phyloP scores from a whole-genome alignment of 2,329 filamentous ascomycete genomes.

The Parastagonospora avenae region DNA sequence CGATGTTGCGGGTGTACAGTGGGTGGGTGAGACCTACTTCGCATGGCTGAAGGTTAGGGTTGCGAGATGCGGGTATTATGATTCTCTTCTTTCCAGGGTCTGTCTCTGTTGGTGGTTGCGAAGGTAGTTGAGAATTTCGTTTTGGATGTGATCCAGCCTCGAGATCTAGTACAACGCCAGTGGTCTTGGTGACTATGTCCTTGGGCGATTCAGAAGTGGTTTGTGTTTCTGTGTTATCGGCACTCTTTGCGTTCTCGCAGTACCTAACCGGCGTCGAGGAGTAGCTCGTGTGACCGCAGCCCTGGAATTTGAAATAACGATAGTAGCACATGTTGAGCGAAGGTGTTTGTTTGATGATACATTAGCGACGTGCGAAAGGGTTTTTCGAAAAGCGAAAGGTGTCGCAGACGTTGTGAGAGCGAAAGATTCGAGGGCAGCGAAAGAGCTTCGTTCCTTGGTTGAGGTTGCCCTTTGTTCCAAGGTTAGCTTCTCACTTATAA shows the following conservation, averaged over 20 bases:
- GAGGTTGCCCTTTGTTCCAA: background rate
- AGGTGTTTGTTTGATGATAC: background rate
- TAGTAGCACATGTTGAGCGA: constrained; percentile 50
- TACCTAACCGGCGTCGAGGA: constrained; percentile 39
- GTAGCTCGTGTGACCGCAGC: constrained; percentile 50
- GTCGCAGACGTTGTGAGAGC: background rate
- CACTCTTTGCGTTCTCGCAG: constrained; percentile 28
- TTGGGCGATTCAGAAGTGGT: background rate
- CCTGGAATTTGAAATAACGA: constrained; percentile 48
- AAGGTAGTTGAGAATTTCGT: background rate
- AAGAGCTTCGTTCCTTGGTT: background rate
- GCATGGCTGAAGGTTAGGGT: constrained; percentile 1
- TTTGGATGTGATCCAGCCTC: background rate
- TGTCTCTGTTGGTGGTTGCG: background rate
- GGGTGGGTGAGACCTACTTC: constrained; percentile 11
- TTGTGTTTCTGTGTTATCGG: background rate
- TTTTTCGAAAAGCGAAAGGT: background rate
- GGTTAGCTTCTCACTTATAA: background rate
- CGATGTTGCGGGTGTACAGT: constrained; percentile 13
- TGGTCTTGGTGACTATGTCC: background rate
- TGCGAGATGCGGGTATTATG: background rate
- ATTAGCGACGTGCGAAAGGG: background rate
- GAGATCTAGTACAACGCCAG: no score
- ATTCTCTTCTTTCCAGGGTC: background rate
- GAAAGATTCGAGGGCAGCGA: background rate